Evolutionary conservation across 495 filamentous ascomycete species (phyloP).

Genomic region (Trichodelitschia bisporula): DNA sequence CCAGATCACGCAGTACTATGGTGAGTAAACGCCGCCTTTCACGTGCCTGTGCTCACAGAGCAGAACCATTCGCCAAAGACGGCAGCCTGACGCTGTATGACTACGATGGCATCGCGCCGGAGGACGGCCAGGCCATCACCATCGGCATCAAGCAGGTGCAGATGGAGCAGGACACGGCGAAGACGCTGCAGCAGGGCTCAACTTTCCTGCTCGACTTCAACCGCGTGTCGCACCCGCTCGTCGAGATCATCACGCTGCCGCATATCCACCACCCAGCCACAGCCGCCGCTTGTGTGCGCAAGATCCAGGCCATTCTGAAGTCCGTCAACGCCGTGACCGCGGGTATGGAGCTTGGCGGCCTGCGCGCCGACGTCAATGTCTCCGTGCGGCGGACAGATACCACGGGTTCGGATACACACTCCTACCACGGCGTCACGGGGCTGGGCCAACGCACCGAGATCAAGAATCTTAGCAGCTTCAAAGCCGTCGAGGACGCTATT

Average conservation of each 20-base stretch:
- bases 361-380: constrained; percentile 90
- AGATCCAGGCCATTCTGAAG: constrained; percentile 66
- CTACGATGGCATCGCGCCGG: constrained; percentile 55
- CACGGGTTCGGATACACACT: constrained; percentile 3
- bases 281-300: constrained; percentile 66
- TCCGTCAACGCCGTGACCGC: constrained; percentile 57
- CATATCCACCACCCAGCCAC: constrained; percentile 64
- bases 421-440: constrained; percentile 28
- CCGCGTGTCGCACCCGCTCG: constrained; percentile 65
- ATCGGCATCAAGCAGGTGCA: constrained; percentile 83
- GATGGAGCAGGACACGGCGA: constrained; percentile 93
- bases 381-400: constrained; percentile 34
- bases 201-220: constrained; percentile 84
- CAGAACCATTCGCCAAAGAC: constrained; percentile 58
- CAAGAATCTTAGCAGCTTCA: constrained; percentile 90
- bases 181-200: constrained; percentile 33
- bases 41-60: not conserved
- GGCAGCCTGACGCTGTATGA: constrained; percentile 44
- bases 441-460: constrained; percentile 87
- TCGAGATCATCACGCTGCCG: constrained; percentile 87
- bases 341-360: constrained; percentile 81
- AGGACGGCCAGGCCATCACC: constrained; percentile 36
- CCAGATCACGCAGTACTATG: constrained; percentile 91
- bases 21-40: constrained; percentile 14
- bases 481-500: constrained; percentile 83